These are phyloP conservation scores for Plicaturopsis crispa DNA, from an alignment of 768 basidiomycete genomes.

Conservation along the genomic window DNA sequence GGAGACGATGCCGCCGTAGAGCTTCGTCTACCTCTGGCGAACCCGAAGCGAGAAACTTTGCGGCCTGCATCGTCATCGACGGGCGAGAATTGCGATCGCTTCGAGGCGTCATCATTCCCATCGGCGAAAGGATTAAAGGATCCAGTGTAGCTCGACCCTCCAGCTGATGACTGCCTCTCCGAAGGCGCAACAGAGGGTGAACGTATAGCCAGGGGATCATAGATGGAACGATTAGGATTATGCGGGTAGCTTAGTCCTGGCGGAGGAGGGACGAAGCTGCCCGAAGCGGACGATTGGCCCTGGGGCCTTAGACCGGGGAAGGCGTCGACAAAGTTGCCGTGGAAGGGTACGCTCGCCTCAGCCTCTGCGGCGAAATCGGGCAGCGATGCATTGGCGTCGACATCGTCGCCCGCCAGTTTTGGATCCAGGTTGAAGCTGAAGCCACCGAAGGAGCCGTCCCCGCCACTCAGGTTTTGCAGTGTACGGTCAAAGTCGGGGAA, in stretches of 20 bases:
- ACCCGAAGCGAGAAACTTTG: conserved; percentile 75
- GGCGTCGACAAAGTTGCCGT: conserved; percentile 59
- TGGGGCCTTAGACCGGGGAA: conserved; percentile 54
- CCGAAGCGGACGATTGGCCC: conserved; percentile 16
- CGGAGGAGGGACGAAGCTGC: conserved; percentile 41
- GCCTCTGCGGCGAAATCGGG: conserved; percentile 32
- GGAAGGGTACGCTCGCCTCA: conserved; percentile 48
- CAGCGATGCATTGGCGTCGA: conserved; percentile 31
- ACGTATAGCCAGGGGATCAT: conserved; percentile 40
- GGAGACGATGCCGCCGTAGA: conserved; percentile 55
- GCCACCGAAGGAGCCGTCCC: conserved; percentile 52
- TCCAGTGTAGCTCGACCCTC: conserved; percentile 53
- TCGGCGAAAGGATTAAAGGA: conserved; percentile 82
- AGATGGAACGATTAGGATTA: conserved; percentile 42
- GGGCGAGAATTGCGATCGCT: conserved; percentile 26
- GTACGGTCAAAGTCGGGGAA: conserved; percentile 91
- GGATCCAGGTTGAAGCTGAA: conserved; percentile 88
- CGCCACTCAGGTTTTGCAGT: conserved; percentile 60
- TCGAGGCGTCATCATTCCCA: conserved; percentile 34
- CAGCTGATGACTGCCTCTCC: conserved; percentile 40
- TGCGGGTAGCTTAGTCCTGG: conserved; percentile 41
- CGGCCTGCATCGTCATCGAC: conserved; percentile 53
- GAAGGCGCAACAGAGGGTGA: conserved; percentile 27
- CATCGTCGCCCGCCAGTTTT: conserved; percentile 46
- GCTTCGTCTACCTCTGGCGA: conserved; percentile 64